phyloP scores from a whole-genome alignment of 2,329 filamentous ascomycete genomes.

The Laburnicola sp. region DNA sequence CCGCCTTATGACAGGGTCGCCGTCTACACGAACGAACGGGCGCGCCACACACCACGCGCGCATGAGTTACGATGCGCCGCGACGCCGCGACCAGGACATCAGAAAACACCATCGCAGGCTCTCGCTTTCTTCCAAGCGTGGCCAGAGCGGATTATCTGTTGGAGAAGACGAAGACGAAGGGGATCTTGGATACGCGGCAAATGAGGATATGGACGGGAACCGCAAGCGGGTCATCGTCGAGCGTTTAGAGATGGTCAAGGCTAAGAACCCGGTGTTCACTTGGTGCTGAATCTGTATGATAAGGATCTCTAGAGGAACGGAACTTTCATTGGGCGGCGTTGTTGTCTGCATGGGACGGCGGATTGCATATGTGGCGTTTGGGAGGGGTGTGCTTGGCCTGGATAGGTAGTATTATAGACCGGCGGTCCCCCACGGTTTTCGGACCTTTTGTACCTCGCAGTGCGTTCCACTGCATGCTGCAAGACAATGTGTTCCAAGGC shows the following conservation, averaged over 20 bases:
- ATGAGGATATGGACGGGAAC: constrained; percentile 89
- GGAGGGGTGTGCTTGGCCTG: background rate
- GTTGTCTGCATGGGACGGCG: constrained; percentile 12
- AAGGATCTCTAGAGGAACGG: constrained; percentile 4
- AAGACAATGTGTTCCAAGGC: background rate
- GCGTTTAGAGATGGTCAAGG: constrained; percentile 92
- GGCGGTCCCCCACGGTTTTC: constrained; percentile 4
- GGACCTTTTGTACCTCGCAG: background rate
- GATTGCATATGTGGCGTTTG: constrained; percentile 14
- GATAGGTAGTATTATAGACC: constrained; percentile 16
- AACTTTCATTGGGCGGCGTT: constrained; percentile 15
- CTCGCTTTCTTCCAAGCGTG: constrained; percentile 42
- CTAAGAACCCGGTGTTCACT: constrained; percentile 91
- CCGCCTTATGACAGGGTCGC: constrained; percentile 13
- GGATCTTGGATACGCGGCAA: constrained; percentile 90
- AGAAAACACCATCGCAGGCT: constrained; percentile 47
- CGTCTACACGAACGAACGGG: constrained; percentile 18
- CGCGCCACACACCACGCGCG: constrained; percentile 39
- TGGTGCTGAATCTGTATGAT: constrained; percentile 69
- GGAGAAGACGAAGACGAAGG: constrained; percentile 78
- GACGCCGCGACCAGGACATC: constrained; percentile 33
- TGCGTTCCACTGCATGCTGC: constrained; percentile 6
- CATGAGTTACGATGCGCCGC: constrained; percentile 49
- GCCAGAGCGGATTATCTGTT: constrained; percentile 40
- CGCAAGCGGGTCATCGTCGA: constrained; percentile 96